Base-by-base conservation (phyloP, 176 grass and related monocot species). In the Paspalum vaginatum region DNA sequence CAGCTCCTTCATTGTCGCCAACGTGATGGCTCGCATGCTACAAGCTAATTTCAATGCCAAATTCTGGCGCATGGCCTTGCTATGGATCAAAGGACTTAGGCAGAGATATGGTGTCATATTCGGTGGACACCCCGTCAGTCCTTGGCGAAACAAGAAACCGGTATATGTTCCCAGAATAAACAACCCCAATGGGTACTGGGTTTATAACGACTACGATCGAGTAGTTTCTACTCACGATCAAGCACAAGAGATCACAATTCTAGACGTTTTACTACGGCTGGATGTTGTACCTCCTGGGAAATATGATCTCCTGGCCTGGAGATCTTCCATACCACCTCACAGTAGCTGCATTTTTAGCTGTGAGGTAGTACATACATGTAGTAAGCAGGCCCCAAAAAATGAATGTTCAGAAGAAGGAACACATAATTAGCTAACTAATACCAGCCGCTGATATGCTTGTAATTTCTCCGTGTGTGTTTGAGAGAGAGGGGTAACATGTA, bases 301-400 rank as follows among this genome's bases (percentile, higher is more conserved):
- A 9, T 55, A 26, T 18, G 49, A 77, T 63, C 15, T 48, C 5
- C 24, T 77, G 18, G 61, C 4, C 0, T 65, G 61, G 61, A 40
- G 32, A 40, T 65, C 37, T 65, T 65, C 37, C 37, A 65, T 65
- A 65, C 32, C 61, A 41, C 61, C 61, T 40, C 61, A 65, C 8
- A 20, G 61, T 40, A 18, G 16, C 61, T 40, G 32, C 37, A 65
- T 65, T 1, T 17, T 65, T 65, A 65, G 37, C 16, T 41, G 32
- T 40, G 16, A 17, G 61, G 7, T 54, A 40, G 4, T 11, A 57
- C 10, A n/a, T n/a, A n/a, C n/a, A n/a, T n/a, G n/a, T n/a, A n/a
- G n/a, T n/a, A n/a, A 40, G 18, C 14, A 65, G 10, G 61, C 1
- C 16, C 15, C 37, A 14, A 40, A 40, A 40, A 32, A 18, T 65